Conservation (phyloP, 2,329 filamentous ascomycete species). For the Penicillium sp. region DNA sequence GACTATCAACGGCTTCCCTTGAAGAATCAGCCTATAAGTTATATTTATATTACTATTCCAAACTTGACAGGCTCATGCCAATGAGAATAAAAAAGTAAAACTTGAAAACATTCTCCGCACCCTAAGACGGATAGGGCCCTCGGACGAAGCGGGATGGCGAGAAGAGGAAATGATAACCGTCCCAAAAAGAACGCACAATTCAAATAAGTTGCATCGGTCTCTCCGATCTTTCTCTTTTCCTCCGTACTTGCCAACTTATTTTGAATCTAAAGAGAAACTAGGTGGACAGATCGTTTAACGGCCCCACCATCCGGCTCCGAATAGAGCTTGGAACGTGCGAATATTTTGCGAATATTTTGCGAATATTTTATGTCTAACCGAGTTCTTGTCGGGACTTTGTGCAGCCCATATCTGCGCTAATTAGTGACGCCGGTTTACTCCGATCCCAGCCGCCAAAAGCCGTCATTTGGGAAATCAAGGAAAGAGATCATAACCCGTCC, state of each 20-base stretch:
- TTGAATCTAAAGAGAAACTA: neutral
- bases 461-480: conserved; percentile 5
- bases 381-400: neutral
- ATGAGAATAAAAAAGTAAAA: neutral
- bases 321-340: conserved; percentile 11
- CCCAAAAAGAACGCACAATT: neutral
- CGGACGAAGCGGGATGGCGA: conserved; percentile 1
- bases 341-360: too few species aligned
- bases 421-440: neutral
- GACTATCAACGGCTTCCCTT: conserved; percentile 17
- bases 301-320: conserved; percentile 33
- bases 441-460: neutral
- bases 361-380: conserved; percentile 4
- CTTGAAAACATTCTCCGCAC: conserved; percentile 11
- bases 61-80: neutral
- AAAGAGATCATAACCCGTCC: neutral
- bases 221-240: neutral
- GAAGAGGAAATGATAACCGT: conserved; percentile 8
- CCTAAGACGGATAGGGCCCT: conserved; percentile 1
- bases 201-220: neutral
- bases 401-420: neutral
- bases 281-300: conserved; percentile 13
- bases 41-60: neutral
- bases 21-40: neutral
- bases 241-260: neutral